Evolutionary conservation across 768 basidiomycete species (phyloP).

Genomic region (Tricholoma terreum): DNA sequence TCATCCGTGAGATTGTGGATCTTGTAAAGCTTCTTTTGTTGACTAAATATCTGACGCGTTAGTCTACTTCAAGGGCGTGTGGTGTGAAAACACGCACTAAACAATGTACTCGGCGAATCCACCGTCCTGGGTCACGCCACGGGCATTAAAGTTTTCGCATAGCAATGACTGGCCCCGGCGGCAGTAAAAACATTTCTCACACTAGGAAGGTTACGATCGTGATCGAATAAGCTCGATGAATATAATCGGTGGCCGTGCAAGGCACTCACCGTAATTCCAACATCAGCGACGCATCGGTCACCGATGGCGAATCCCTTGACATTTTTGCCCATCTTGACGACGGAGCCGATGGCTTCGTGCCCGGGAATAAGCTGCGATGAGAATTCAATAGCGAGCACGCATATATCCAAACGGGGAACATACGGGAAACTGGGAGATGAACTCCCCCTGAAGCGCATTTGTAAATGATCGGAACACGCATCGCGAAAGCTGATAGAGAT

Average conservation of each 20-base stretch:
- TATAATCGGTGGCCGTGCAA: constrained; percentile 10
- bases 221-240: constrained; percentile 1
- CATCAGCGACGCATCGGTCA: constrained; percentile 84
- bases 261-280: constrained; percentile 54
- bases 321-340: constrained; percentile 75
- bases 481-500: not conserved
- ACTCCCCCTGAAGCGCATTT: constrained; percentile 41
- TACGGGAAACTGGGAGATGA: constrained; percentile 61
- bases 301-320: constrained; percentile 75
- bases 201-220: constrained; percentile 39
- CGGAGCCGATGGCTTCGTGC: constrained; percentile 70
- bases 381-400: not conserved
- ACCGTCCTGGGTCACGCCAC: constrained; percentile 78
- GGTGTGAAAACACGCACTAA: constrained; percentile 49
- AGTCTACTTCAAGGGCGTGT: not conserved
- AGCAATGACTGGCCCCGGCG: constrained; percentile 77
- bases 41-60: constrained; percentile 15
- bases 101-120: constrained; percentile 89
- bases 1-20: constrained; percentile 85
- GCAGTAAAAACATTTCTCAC: constrained; percentile 85
- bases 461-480: not conserved
- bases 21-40: constrained; percentile 77
- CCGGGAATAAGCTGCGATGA: constrained; percentile 60
- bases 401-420: not conserved
- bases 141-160: constrained; percentile 81